Base-by-base conservation (phyloP, 1,139 yeast genomes). In the Yueomyces sp. region DNA sequence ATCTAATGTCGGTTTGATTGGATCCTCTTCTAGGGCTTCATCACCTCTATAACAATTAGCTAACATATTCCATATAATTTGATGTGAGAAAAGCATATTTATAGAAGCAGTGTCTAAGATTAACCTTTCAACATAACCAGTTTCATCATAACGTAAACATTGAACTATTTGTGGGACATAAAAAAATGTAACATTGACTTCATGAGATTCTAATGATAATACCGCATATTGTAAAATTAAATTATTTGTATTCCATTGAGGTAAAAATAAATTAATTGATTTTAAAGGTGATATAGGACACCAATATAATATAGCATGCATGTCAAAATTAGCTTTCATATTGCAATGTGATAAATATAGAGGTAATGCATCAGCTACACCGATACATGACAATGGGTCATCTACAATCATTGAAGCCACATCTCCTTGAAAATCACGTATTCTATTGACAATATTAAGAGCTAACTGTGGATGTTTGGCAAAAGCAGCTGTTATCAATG, bases 121-220 rank as follows among this genome's bases (percentile, higher is more conserved):
- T 59, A 84, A 85, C 50, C 87, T 74, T 53, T 84, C 89, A 41
- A 89, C 94, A 53, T 87, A 89, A 1, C 96, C 97, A 44, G 75
- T 69, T 4, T 65, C 66, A 60, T 91, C 98, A 60, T 80, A 81
- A 52, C 97, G 74, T 50, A 93, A 70, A 46, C 85, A 75, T 63
- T 93, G 99, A 19, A 93, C 98, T 62, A 93, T 86, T 61, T 93
- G 98, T 1, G 99, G 98, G 38, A 93, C 97, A 57, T 93, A 93
- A 63, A 93, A 93, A 67, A 93, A 93, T 0, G 96, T 85, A 48
- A 84, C 66, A 55, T 84, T 83, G 38, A 85, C 89, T 57, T 87
- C 95, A 56, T 86, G 95, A 32, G 78, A 72, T 61, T 89, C 96
- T 50, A 93, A 68, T 0, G 97, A 83, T 51, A 95, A 73, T 82